Evolutionary conservation across 2,329 filamentous ascomycete genomes (phyloP).

Genomic region (Colletotrichum liaoningense): DNA sequence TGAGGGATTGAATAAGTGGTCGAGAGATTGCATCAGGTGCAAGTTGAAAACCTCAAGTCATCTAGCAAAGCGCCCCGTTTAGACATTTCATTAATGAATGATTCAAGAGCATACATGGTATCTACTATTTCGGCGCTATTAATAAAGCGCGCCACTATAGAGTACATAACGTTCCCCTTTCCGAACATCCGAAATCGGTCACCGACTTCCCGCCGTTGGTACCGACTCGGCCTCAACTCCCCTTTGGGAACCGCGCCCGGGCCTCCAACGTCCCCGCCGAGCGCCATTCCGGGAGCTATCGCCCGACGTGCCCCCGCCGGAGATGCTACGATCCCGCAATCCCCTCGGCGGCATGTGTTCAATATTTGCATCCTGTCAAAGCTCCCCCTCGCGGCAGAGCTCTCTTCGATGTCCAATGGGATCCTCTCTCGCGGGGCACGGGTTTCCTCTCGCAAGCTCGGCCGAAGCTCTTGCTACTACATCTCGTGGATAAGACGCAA

Average conservation of each 20-base stretch:
- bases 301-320: conserved; percentile 23
- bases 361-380: not conserved
- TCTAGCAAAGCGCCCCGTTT: conserved; percentile 13
- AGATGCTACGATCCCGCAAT: conserved; percentile 28
- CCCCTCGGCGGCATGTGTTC: conserved; percentile 29
- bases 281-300: conserved; percentile 24
- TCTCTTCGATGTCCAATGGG: conserved; percentile 10
- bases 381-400: not conserved
- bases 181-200: conserved; percentile 24
- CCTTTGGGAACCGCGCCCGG: conserved; percentile 28
- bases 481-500: not conserved
- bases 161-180: not conserved
- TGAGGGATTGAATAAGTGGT: conserved; percentile 8
- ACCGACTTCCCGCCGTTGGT: conserved; percentile 14
- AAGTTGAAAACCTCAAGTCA: not conserved
- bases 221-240: conserved; percentile 14
- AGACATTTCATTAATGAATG: conserved; percentile 12
- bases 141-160: not conserved
- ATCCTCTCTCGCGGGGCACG: conserved; percentile 3
- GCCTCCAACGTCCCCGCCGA: conserved; percentile 2
- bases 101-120: conserved; percentile 10
- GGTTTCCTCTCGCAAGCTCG: conserved; percentile 1
- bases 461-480: not conserved
- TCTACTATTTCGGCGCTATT: not conserved
- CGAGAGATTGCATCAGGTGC: conserved; percentile 4